Evolutionary conservation across 352 stramenopile genomes (phyloP).

Genomic region (Phytopythium oedochilum): DNA sequence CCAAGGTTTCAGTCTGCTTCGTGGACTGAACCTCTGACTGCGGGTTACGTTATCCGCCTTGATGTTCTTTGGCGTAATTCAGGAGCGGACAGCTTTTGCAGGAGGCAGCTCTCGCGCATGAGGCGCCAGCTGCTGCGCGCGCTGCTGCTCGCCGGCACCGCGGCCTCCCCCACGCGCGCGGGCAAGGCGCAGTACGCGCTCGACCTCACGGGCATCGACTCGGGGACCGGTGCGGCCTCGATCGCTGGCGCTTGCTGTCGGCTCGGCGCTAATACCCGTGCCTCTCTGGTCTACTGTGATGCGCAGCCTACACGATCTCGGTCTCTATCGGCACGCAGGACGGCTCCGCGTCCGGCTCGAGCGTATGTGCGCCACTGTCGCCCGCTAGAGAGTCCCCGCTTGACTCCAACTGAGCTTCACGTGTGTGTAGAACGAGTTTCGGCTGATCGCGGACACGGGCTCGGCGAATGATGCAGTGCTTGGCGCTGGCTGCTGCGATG

Average conservation of each 20-base stretch:
- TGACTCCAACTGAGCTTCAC: not conserved
- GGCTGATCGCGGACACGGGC: conserved; percentile 75
- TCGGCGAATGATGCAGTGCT: conserved; percentile 81
- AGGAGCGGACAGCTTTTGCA: too few species aligned
- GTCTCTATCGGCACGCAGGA: conserved; percentile 27
- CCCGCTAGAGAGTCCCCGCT: not conserved
- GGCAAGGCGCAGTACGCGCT: conserved; percentile 33
- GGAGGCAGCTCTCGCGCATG: not conserved
- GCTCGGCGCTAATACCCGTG: not conserved
- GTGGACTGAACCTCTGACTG: too few species aligned
- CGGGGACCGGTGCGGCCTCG: conserved; percentile 30
- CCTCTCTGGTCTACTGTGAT: not conserved
- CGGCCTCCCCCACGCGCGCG: not conserved
- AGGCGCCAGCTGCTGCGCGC: conserved; percentile 15
- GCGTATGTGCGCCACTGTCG: conserved; percentile 10
- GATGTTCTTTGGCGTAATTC: too few species aligned
- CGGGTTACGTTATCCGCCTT: too few species aligned
- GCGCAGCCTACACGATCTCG: conserved; percentile 30
- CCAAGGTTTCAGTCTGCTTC: too few species aligned
- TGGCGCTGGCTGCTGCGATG: conserved; percentile 51
- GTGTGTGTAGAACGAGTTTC: conserved; percentile 52
- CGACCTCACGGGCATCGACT: conserved; percentile 33
- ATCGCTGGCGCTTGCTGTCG: not conserved
- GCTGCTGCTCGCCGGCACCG: conserved; percentile 8
- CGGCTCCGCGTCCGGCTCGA: conserved; percentile 16